phyloP scores from a whole-genome alignment of 306 rosid species.

The Malus asiatica region DNA sequence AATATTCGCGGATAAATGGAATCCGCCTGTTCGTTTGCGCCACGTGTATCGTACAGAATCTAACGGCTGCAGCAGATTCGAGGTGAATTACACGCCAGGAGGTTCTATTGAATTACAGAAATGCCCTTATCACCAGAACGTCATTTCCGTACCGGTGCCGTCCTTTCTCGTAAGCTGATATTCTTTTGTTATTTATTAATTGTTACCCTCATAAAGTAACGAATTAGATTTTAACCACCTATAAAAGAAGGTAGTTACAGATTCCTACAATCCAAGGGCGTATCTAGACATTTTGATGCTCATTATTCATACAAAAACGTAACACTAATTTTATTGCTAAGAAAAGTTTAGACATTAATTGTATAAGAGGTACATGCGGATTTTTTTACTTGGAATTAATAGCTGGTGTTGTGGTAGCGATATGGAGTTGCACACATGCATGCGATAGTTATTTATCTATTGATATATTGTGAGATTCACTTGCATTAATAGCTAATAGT shows the following conservation, averaged over 20 bases:
- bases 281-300: not conserved
- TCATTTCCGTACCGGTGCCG: conserved; percentile 2
- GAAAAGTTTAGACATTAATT: too few relatives aligned
- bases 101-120: not conserved
- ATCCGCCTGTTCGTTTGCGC: not conserved
- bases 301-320: not conserved
- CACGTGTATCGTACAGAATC: conserved; percentile 14
- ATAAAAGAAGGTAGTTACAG: not conserved
- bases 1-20: conserved; percentile 16
- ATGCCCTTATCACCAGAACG: not conserved
- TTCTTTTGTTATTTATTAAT: not conserved
- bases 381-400: too few relatives aligned
- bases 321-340: too few relatives aligned
- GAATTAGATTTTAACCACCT: not conserved
- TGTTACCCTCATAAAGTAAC: not conserved
- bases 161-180: not conserved
- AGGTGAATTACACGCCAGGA: not conserved
- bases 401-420: too few relatives aligned
- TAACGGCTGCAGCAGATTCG: not conserved
- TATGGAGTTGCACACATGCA: too few relatives aligned
- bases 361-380: too few relatives aligned
- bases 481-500: too few relatives aligned
- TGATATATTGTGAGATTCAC: too few relatives aligned
- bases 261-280: not conserved
- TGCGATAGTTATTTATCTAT: too few relatives aligned